Conservation (phyloP, 106 monocot species). For the Dactylorhiza incarnata region DNA sequence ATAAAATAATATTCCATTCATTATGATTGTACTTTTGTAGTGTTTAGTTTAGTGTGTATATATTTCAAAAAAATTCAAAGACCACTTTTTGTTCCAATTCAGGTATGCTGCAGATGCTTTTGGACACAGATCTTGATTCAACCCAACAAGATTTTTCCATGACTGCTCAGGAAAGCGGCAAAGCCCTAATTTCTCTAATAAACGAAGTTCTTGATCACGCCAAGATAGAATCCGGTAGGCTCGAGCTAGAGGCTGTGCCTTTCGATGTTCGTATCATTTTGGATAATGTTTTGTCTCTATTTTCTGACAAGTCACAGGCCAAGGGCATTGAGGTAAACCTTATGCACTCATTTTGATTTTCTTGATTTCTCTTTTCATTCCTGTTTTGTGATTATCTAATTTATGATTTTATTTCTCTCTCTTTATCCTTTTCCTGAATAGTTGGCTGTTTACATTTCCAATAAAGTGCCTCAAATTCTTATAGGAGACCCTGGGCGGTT, state of each 20-base stretch:
- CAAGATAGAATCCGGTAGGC: conserved; percentile 87
- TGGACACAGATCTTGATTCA: conserved; percentile 76
- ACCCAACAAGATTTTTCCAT: conserved; percentile 80
- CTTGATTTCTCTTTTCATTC: not conserved
- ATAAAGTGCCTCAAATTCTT: conserved; percentile 59
- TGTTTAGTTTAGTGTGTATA: not conserved
- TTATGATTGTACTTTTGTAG: not conserved
- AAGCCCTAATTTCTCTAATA: conserved; percentile 62
- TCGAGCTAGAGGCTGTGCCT: conserved; percentile 74
- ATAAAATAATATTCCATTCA: not conserved
- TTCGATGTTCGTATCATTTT: conserved; percentile 73
- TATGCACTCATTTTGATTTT: not conserved
- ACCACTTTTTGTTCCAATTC: not conserved
- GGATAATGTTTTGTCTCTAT: conserved; percentile 69
- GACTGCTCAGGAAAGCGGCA: conserved; percentile 86
- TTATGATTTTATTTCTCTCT: not conserved
- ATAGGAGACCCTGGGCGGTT: conserved; percentile 75
- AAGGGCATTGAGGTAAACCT: conserved; percentile 73
- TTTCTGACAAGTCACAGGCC: conserved; percentile 70
- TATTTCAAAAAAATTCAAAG: not conserved
- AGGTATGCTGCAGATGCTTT: conserved; percentile 95
- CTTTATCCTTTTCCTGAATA: conserved; percentile 17
- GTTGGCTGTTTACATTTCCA: conserved; percentile 60
- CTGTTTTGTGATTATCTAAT: conserved; percentile 1
- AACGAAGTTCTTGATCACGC: conserved; percentile 91